Percentiles rank a stretch among this genome's conserved stretches.
phyloP scores from a whole-genome alignment of 768 basidiomycete genomes.

The Gymnopilus junonius region DNA sequence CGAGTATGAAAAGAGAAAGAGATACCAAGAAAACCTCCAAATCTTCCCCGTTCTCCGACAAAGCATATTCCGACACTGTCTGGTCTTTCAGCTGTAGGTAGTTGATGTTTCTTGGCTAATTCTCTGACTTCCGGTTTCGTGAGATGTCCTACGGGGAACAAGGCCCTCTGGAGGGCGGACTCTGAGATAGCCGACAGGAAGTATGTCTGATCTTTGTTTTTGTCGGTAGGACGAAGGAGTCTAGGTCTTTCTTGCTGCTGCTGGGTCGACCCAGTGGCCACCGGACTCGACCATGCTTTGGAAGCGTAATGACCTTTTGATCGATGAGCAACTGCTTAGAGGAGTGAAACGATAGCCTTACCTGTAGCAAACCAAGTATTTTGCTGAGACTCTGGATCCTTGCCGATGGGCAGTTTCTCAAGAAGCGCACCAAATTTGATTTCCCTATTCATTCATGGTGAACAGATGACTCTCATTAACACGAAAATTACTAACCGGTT shows the following conservation, averaged over 20 bases:
- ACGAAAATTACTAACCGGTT: conserved; percentile 61
- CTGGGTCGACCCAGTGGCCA: neutral
- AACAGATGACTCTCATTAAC: neutral
- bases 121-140: conserved; percentile 75
- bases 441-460: conserved; percentile 52
- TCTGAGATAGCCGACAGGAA: conserved; percentile 84
- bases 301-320: conserved; percentile 90
- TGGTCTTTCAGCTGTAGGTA: conserved; percentile 75
- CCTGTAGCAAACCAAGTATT: conserved; percentile 83
- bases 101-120: conserved; percentile 60
- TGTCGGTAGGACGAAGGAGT: conserved; percentile 60
- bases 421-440: conserved; percentile 91
- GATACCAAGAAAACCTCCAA: conserved; percentile 75
- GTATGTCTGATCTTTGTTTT: conserved; percentile 88
- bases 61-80: conserved; percentile 98
- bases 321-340: neutral
- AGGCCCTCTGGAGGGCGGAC: conserved; percentile 59
- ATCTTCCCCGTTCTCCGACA: conserved; percentile 78
- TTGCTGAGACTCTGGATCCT: conserved; percentile 18
- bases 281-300: conserved; percentile 51
- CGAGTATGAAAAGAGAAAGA: neutral
- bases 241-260: conserved; percentile 43
- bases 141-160: conserved; percentile 78
- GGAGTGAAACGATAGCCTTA: conserved; percentile 26
- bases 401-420: conserved; percentile 52